phyloP scores from a whole-genome alignment of 305 asterid species.

The Solanum hybrid region DNA sequence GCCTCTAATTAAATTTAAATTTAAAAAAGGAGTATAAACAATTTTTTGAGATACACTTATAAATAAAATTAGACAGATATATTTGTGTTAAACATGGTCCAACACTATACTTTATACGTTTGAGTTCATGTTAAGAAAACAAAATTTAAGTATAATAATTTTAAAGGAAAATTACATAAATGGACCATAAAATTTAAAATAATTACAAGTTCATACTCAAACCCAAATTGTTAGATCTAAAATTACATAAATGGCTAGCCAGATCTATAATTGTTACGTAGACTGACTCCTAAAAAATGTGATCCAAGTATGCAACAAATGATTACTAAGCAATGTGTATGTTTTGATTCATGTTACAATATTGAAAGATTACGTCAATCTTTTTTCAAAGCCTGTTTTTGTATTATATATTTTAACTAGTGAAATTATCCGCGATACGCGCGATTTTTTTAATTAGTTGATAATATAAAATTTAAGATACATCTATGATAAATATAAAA shows the following conservation, averaged over 20 bases:
- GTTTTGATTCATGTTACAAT: background rate
- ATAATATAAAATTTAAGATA: no score
- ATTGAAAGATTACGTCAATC: background rate
- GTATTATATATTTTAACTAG: no score
- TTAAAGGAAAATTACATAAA: no score
- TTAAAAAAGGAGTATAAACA: background rate
- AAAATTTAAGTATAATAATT: no score
- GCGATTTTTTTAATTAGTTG: no score
- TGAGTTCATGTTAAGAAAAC: no score
- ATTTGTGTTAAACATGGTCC: background rate
- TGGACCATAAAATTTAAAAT: no score
- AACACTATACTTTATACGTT: background rate
- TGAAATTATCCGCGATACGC: no score
- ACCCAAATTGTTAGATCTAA: no score
- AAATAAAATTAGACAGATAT: background rate
- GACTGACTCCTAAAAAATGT: background rate
- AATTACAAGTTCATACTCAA: no score
- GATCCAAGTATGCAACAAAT: background rate
- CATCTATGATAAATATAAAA: no score
- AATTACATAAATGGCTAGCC: background rate
- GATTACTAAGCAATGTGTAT: background rate
- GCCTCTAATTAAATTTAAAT: background rate
- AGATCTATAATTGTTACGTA: background rate
- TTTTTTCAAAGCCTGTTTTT: background rate
- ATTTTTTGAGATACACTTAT: background rate